Evolutionary conservation across 2,329 filamentous ascomycete genomes (phyloP), one percentile per base, ranked within the genome.

Genomic region (Cercospora canescens): DNA sequence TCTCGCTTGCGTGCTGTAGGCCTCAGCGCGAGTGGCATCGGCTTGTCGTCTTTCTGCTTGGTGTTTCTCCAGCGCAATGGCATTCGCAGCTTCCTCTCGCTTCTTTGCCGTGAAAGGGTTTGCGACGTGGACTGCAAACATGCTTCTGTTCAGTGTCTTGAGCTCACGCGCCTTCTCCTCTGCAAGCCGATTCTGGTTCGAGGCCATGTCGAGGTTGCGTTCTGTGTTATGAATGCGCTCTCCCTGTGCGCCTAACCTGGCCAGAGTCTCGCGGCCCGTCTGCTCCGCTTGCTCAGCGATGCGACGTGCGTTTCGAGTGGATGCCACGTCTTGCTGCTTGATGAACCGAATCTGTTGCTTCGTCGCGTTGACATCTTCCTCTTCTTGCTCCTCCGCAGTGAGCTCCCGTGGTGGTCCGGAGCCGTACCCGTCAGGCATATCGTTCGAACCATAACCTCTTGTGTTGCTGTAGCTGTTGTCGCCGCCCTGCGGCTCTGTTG

Each of bases 171-270:
- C 90, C 72, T 92, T 91, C 71, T 94, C 92, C 72, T 93, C 89
- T 0, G 92, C 91, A 66, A 91, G 82, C 65, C 88, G 87, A 72
- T 91, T 92, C 76, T 93, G 89, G 69, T 89, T 90, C 21, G 71
- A 72, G 4, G 93, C 91, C 70, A 92, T 83, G 73, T 97, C 92
- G 64, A 97, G 84, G 73, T 94, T 93, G 78, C 87, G 88, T 78
- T 96, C 92, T 0, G 91, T 92, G 75, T 94, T 92, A 76, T 94
- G 88, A 63, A 96, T 85, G 16, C 90, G 86, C 76, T 96, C 92
- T 66, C 90, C 91, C 78, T 97, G 93, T 14, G 86, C 87, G 61
- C 89, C 91, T 12, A 96, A 86, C 64, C 90, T 85, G 41, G 88
- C 89, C 39, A 94, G 84, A 0, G 91, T 94, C 59, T 87, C 86